Conservation (phyloP, 2,329 filamentous ascomycete species). For the Botrytis medusae region DNA sequence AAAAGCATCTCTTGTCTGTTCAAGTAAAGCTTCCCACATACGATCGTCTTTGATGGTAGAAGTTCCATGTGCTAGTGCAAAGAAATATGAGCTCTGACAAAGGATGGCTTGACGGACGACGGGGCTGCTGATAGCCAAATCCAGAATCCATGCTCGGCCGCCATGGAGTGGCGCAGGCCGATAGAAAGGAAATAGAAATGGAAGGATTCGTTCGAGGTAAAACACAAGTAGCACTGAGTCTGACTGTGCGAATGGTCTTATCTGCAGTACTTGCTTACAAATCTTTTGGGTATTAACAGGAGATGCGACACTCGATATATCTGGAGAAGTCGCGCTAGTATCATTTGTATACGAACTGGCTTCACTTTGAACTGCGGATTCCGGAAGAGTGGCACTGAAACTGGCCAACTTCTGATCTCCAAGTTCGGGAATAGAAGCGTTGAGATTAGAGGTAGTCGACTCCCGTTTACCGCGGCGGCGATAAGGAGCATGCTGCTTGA, state of each 20-base stretch:
- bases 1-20: slow-evolving; percentile 42
- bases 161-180: slow-evolving; percentile 54
- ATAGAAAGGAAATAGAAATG: slow-evolving; percentile 64
- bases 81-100: slow-evolving; percentile 57
- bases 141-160: slow-evolving; percentile 61
- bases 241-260: slow-evolving; percentile 25
- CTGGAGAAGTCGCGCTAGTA: slow-evolving; percentile 4
- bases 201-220: slow-evolving; percentile 62
- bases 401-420: slow-evolving; percentile 18
- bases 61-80: slow-evolving; percentile 38
- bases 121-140: slow-evolving; percentile 56
- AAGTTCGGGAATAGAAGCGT: slow-evolving; percentile 18
- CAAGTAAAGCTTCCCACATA: slow-evolving; percentile 43
- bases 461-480: slow-evolving; percentile 45
- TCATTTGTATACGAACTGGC: neutral
- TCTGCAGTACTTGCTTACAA: slow-evolving; percentile 21
- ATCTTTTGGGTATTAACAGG: neutral
- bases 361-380: neutral
- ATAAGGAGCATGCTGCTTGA: slow-evolving; percentile 52
- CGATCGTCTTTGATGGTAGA: slow-evolving; percentile 37
- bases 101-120: slow-evolving; percentile 55
- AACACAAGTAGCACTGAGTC: slow-evolving; percentile 50
- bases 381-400: neutral
- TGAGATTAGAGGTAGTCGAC: slow-evolving; percentile 15
- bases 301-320: neutral